Conservation (phyloP, 352 stramenopile genomes). For the Pythium dissotocum region DNA sequence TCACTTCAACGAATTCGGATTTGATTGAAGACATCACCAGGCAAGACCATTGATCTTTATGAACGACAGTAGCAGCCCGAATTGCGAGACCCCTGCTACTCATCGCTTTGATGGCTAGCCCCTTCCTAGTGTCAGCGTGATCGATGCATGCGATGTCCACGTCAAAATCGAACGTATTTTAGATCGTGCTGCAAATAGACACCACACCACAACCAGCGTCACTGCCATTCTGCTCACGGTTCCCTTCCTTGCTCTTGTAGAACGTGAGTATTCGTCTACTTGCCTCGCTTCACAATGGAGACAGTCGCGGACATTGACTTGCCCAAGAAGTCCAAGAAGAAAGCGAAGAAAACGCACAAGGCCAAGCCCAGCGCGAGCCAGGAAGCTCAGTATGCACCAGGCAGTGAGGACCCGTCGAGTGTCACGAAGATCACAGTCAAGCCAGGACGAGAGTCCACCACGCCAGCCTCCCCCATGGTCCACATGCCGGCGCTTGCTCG, state of each 20-base stretch:
- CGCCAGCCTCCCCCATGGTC: background rate
- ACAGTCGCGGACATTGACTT: background rate
- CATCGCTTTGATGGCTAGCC: too few species aligned
- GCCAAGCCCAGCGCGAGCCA: background rate
- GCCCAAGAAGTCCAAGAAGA: background rate
- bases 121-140: too few species aligned
- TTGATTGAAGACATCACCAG: too few species aligned
- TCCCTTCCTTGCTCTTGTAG: background rate
- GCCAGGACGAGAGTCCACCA: background rate
- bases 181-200: too few species aligned
- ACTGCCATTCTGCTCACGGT: too few species aligned
- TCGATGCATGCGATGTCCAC: too few species aligned
- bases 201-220: too few species aligned
- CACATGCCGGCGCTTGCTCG: slow-evolving; percentile 7
- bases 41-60: too few species aligned
- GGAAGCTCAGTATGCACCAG: background rate
- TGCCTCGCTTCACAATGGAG: background rate
- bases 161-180: too few species aligned
- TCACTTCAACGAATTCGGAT: too few species aligned
- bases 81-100: too few species aligned
- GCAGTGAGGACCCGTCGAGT: background rate
- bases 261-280: background rate
- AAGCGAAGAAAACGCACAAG: background rate
- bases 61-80: too few species aligned
- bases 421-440: slow-evolving; percentile 10